Base-by-base conservation (phyloP, 768 basidiomycete species). In the Boletus patriciae region DNA sequence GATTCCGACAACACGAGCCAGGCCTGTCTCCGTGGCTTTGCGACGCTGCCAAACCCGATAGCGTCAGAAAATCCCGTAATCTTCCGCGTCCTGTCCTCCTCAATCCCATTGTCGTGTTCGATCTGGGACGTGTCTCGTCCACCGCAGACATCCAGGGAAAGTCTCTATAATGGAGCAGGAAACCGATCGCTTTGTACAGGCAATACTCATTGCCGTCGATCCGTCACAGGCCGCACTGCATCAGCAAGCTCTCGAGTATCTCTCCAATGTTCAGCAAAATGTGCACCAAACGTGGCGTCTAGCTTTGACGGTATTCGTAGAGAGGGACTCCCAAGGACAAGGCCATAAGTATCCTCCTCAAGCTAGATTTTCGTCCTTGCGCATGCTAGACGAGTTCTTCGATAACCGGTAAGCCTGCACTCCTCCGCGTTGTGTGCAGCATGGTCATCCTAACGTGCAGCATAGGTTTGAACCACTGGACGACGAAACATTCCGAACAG, bases 161-260 rank as follows among this genome's bases (percentile, higher is more conserved):
- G 47, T 60, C 56, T 53, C 46, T 50, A 53, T 66, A 36, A 91
- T 91, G 90, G 86, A 90, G 37, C 84, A 83, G 67, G 85, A 89
- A 76, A 78, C 88, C 64, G 83, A 87, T 62, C 87, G 84, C 70
- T 78, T 90, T 61, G 84, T 90, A 18, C 88, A 87, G 74, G 94
- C 94, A 46, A 93, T 95, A 73, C 76, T 82, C 68, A 88, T 96
- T 75, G 94, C 94, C 49, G 89, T 89, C 58, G 88, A 94, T 77
- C 88, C 87, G 52, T 76, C 78, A 15, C 88, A 86, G 71, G 77
- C 76, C 53, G 70, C 81, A 27, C 74, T 96, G 34, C 91, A 94
- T 73, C 88, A 86, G 56, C 88, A 95, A 71, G 95, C 95, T 34
- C 78, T 97, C 63, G 84, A 87, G 54, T 98, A 90, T 71, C 78